A percentile compares a stretch with the other conserved stretches of the same genome.
phyloP scores from a whole-genome alignment of 2,329 filamentous ascomycete species.

The Aureobasidium musti region DNA sequence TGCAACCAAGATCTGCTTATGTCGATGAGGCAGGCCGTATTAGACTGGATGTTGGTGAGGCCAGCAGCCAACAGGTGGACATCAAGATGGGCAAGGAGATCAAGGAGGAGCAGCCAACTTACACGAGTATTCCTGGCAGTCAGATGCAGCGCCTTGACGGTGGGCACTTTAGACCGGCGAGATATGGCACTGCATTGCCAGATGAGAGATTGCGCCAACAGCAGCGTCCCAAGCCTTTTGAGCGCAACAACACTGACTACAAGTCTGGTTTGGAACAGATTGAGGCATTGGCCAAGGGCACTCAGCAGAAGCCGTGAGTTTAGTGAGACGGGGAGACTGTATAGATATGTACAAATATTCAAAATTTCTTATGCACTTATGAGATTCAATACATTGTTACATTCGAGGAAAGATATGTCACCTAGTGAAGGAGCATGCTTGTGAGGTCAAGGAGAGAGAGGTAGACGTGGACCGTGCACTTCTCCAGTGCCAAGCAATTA shows the following conservation, averaged over 20 bases:
- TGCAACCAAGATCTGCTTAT: constrained; percentile 51
- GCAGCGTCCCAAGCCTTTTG: constrained; percentile 34
- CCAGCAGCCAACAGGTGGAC: constrained; percentile 39
- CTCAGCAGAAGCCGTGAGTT: background rate
- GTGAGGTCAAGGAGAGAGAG: background rate
- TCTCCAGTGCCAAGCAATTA: background rate
- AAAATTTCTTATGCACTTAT: background rate
- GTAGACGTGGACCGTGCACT: background rate
- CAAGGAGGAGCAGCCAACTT: constrained; percentile 4
- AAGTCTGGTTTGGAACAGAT: constrained; percentile 24
- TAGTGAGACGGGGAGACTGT: background rate
- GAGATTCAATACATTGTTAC: background rate
- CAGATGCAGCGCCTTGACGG: background rate
- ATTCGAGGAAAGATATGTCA: too few relatives aligned
- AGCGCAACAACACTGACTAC: constrained; percentile 33
- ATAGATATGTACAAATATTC: constrained; percentile 29
- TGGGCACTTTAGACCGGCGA: constrained; percentile 29
- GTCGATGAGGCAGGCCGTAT: constrained; percentile 51
- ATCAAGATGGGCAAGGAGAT: constrained; percentile 36
- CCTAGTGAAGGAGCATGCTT: too few relatives aligned
- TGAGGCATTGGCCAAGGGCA: constrained; percentile 17
- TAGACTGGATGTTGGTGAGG: constrained; percentile 40
- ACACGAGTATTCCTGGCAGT: background rate
- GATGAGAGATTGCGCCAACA: constrained; percentile 33
- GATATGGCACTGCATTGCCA: constrained; percentile 37